Evolutionary conservation across 495 filamentous ascomycete species (phyloP), one percentile per base, ranked within the genome.

Genomic region (Neurospora pannonica): DNA sequence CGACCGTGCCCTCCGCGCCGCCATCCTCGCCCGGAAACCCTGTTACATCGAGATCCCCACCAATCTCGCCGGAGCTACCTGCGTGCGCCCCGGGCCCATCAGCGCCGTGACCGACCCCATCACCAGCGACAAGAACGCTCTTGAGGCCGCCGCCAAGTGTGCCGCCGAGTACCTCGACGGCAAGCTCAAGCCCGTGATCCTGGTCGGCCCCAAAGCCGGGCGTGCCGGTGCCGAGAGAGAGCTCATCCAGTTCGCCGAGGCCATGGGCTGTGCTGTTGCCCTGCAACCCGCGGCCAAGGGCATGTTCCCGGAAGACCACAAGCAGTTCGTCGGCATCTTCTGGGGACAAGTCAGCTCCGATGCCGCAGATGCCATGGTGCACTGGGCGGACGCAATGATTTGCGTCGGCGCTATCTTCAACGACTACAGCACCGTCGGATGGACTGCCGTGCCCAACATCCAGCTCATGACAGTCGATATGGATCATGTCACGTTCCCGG

Each of bases 31-130:
- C 75, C 89, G 88, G 74, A 87, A 92, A 37, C 92, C 92, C 0
- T 91, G 94, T 28, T 97, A 97, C 81, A 89, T 97, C 75, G 90
- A 89, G 69, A 85, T 97, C 9, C 94, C 94, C 5, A 92, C 92
- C 17, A 92, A 97, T 79, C 90, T 97, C 79, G 89, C 94, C 6
- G 84, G 89, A 73, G 77, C 76, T 11, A 38, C 62, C 21, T 79
- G 77, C 36, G 74, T 76, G 7, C 70, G 76, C 37, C 77, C 77
- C 4, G 77, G 77, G 0, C 77, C 77, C 40, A 71, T 77, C 74
- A 75, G 72, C 70, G 77, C 77, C 67, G 73, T 79, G 2, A 74
- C 37, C 34, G 72, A 75, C 17, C 76, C 72, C 38, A 62, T 77
- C 48, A 39, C 71, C 21, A 77, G 76, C 71, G 76, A 77, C 72